Base-by-base conservation (phyloP, 352 stramenopile species). In the Pythium volutum region DNA sequence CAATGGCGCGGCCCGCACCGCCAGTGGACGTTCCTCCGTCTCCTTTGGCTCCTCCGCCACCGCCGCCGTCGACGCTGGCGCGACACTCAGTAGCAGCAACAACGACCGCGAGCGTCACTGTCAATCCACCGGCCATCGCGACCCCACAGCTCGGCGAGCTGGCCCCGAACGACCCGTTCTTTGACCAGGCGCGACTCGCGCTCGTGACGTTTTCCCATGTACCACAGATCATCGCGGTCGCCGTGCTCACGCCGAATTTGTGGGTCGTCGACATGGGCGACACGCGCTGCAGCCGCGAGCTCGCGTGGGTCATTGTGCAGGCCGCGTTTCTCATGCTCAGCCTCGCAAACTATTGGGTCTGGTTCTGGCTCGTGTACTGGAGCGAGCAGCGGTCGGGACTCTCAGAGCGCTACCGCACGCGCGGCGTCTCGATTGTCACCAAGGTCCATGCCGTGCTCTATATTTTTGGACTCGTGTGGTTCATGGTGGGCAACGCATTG, bases 321-420 rank as follows among this genome's bases (percentile, higher is more conserved):
- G 62, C 62, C 4, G 27, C 48, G 34, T 69, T 62, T 29, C 55
- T 69, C 29, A 16, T 29, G 26, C 41, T 64, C 10, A 65, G 62
- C 29, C 22, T 64, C 22, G 34, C 42, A 1, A 61, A 64, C 51
- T 69, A 69, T 50, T 69, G 62, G 62, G 36, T 64, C 42, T 69
- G 62, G 62, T 64, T 60, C 62, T 69, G 62, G 62, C 38, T 69
- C 23, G 55, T 57, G 41, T 64, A 69, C 54, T 69, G 62, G 62
- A 62, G 52, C 39, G 39, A 43, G 25, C 27, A 39, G n/a, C 48
- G 48, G 23, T 53, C 45, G 2, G 18, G 34, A 25, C 36, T 69
- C 20, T 55, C 62, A 4, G 25, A 29, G 2, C 48, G 49, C 41
- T 31, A 60, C 16, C 55, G 55, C 20, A 60, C 42, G 4, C 39